A percentile compares a stretch with the other conserved stretches of the same genome.
Evolutionary conservation across 2,329 filamentous ascomycete species (phyloP).

Genomic region (Mycocentrospora acerina): DNA sequence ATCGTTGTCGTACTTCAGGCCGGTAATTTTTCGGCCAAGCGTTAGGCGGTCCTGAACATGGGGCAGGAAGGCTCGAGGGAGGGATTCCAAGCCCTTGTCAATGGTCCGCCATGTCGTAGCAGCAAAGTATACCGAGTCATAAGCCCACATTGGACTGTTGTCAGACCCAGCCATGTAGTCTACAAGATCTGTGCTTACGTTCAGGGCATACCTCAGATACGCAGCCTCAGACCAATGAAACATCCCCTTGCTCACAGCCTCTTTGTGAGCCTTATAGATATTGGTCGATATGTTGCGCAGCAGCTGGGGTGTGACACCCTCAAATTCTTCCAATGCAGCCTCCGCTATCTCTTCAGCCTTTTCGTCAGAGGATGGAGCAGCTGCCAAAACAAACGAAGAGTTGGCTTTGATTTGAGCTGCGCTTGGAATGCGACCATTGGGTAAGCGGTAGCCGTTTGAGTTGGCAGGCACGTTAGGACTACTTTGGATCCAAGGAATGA

Average conservation of each 20-base stretch:
- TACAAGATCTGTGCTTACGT: slow-evolving; percentile 57
- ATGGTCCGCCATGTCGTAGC: slow-evolving; percentile 66
- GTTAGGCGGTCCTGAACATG: slow-evolving; percentile 60
- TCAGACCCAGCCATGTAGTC: slow-evolving; percentile 42
- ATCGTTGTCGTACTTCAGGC: slow-evolving; percentile 55
- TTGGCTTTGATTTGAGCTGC: slow-evolving; percentile 32
- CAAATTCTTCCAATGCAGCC: slow-evolving; percentile 21
- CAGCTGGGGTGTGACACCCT: slow-evolving; percentile 19
- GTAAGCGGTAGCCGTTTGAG: slow-evolving; percentile 36
- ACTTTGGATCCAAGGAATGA: slow-evolving; percentile 64
- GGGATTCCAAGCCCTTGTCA: slow-evolving; percentile 59
- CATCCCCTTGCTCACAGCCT: slow-evolving; percentile 55
- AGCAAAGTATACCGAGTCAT: slow-evolving; percentile 58
- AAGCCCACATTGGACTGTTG: slow-evolving; percentile 53
- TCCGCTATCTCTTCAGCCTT: slow-evolving; percentile 20
- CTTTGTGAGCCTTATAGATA: slow-evolving; percentile 56
- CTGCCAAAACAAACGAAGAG: slow-evolving; percentile 20
- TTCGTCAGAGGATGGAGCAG: slow-evolving; percentile 15
- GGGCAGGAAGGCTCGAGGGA: slow-evolving; percentile 64
- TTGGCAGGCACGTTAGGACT: slow-evolving; percentile 55
- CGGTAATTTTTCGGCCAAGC: slow-evolving; percentile 59
- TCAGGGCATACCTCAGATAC: slow-evolving; percentile 62
- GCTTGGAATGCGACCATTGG: slow-evolving; percentile 38
- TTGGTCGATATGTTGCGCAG: slow-evolving; percentile 49
- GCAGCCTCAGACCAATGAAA: slow-evolving; percentile 67